These are phyloP conservation scores for Vigna angularis DNA, from an alignment of 306 rosid species.

Conservation along the genomic window DNA sequence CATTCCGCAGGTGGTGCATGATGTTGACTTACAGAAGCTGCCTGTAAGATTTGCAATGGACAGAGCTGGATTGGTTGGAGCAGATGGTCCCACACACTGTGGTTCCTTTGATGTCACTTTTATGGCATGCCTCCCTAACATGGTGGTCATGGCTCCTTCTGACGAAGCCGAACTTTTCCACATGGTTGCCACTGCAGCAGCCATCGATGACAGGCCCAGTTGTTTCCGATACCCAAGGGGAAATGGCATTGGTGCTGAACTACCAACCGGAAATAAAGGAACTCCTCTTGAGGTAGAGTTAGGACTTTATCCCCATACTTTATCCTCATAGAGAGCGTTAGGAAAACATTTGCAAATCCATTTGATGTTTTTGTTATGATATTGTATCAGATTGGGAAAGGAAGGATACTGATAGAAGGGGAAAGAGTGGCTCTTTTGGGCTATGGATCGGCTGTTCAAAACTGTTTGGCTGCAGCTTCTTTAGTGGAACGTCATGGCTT, in stretches of 20 bases:
- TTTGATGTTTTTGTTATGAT: slow-evolving; percentile 45
- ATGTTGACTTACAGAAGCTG: slow-evolving; percentile 93
- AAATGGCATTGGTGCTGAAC: slow-evolving; percentile 79
- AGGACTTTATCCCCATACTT: slow-evolving; percentile 24
- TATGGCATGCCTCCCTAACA: slow-evolving; percentile 99
- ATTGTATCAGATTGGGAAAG: slow-evolving; percentile 77
- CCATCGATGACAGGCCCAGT: slow-evolving; percentile 91
- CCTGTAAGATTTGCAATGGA: slow-evolving; percentile 98
- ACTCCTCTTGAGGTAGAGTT: slow-evolving; percentile 64
- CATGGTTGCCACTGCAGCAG: slow-evolving; percentile 97
- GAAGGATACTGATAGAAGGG: slow-evolving; percentile 81
- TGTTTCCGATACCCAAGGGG: slow-evolving; percentile 98
- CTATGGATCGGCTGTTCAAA: slow-evolving; percentile 86
- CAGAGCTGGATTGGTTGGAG: slow-evolving; percentile 96
- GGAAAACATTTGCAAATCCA: slow-evolving; percentile 1
- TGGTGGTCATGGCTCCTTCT: slow-evolving; percentile 99
- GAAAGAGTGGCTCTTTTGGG: slow-evolving; percentile 96
- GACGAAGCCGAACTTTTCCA: slow-evolving; percentile 94
- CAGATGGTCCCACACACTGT: slow-evolving; percentile 93
- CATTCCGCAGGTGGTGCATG: slow-evolving; percentile 85
- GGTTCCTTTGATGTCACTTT: slow-evolving; percentile 94
- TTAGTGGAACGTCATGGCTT: slow-evolving; percentile 64
- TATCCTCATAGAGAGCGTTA: slow-evolving; percentile 8
- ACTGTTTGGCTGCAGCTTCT: slow-evolving; percentile 81
- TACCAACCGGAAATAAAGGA: slow-evolving; percentile 87